These are phyloP conservation scores for Psophocarpus tetragonolobus DNA, from an alignment of 306 rosid species.

Conservation along the genomic window DNA sequence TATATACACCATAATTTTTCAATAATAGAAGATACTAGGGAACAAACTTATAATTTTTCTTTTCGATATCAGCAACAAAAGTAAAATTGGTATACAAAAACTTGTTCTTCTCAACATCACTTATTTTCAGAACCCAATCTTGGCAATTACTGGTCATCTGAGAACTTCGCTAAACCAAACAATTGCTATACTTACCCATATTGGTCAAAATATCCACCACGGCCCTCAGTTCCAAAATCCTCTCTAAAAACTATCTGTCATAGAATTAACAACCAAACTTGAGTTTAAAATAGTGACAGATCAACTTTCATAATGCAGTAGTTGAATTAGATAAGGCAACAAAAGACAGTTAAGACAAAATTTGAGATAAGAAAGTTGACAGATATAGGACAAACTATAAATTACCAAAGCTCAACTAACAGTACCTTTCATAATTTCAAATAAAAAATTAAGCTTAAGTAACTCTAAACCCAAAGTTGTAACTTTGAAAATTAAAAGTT, in stretches of 20 bases:
- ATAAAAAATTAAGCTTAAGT: slow-evolving; percentile 1
- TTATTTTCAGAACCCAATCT: neutral
- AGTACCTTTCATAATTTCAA: neutral
- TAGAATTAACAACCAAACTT: slow-evolving; percentile 10
- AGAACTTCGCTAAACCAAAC: slow-evolving; percentile 18
- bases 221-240: slow-evolving; percentile 93
- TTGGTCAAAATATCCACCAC: slow-evolving; percentile 92
- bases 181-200: slow-evolving; percentile 63
- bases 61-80: slow-evolving; percentile 18
- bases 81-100: slow-evolving; percentile 4
- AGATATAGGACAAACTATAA: slow-evolving; percentile 12
- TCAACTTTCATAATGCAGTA: slow-evolving; percentile 9
- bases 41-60: neutral
- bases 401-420: neutral
- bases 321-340: slow-evolving; percentile 14
- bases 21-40: neutral
- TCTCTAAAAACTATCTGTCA: slow-evolving; percentile 89
- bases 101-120: neutral
- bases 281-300: neutral
- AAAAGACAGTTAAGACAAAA: neutral
- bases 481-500: slow-evolving; percentile 24
- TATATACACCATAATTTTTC: neutral
- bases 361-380: neutral
- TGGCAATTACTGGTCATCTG: slow-evolving; percentile 13
- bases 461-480: slow-evolving; percentile 15